Conservation (phyloP, 2,329 filamentous ascomycete species). For the Albophoma yamanashiensis region DNA sequence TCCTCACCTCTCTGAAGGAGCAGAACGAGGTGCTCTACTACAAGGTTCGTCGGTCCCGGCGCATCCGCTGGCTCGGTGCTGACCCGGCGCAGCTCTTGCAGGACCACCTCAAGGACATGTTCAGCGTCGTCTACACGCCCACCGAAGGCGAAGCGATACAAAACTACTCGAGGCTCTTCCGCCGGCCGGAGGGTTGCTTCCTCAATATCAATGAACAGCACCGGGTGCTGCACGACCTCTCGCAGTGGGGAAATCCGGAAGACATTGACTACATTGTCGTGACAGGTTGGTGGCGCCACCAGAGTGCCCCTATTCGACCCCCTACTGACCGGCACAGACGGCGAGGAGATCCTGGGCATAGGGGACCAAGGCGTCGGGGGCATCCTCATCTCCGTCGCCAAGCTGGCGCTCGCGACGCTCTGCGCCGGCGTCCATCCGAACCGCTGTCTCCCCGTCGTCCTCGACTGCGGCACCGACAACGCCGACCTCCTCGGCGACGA, state of each 20-base stretch:
- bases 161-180: slow-evolving; percentile 70
- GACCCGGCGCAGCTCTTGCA: slow-evolving; percentile 48
- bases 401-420: slow-evolving; percentile 70
- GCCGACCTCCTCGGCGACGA: slow-evolving; percentile 62
- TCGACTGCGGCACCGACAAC: slow-evolving; percentile 84
- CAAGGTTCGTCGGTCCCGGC: slow-evolving; percentile 33
- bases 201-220: slow-evolving; percentile 62
- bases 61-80: neutral
- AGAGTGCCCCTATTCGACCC: neutral
- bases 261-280: slow-evolving; percentile 86
- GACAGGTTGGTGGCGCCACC: slow-evolving; percentile 43
- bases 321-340: slow-evolving; percentile 26
- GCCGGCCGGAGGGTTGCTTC: slow-evolving; percentile 71
- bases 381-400: slow-evolving; percentile 75
- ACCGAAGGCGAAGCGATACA: slow-evolving; percentile 84
- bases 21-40: slow-evolving; percentile 82
- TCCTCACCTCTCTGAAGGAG: slow-evolving; percentile 73
- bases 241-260: slow-evolving; percentile 56
- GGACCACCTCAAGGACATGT: slow-evolving; percentile 77
- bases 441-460: slow-evolving; percentile 65
- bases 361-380: slow-evolving; percentile 82
- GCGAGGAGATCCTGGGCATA: slow-evolving; percentile 71
- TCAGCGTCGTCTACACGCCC: slow-evolving; percentile 81
- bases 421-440: slow-evolving; percentile 82
- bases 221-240: slow-evolving; percentile 53